Percentiles rank a stretch among this genome's conserved stretches.
phyloP scores from a whole-genome alignment of 805 yeast genomes.

The Ascoidea tarda region DNA sequence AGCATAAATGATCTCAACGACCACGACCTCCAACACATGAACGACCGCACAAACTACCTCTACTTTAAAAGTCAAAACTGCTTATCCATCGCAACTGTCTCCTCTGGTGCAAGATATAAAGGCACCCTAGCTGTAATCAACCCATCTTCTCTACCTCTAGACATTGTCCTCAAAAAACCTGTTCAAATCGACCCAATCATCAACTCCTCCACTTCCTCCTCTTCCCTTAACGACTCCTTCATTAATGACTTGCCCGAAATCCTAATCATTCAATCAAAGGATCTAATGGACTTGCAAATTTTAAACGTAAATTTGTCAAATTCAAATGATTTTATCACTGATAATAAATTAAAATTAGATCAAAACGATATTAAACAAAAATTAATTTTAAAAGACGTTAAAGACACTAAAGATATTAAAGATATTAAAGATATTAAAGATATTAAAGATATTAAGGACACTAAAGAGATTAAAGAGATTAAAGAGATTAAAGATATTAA shows the following conservation, averaged over 20 bases:
- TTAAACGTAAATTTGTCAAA: constrained; percentile 22
- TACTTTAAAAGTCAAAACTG: background rate
- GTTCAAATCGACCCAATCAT: background rate
- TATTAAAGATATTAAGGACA: too few species aligned
- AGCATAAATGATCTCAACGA: background rate
- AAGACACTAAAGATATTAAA: too few species aligned
- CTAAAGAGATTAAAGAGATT: too few species aligned
- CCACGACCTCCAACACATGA: background rate
- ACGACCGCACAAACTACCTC: background rate
- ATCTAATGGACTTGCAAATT: constrained; percentile 35
- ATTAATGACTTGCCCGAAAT: constrained; percentile 29
- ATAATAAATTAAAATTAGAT: too few species aligned
- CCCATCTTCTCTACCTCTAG: background rate
- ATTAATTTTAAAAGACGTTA: too few species aligned
- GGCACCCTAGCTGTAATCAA: background rate
- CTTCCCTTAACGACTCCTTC: background rate
- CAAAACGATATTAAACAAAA: too few species aligned
- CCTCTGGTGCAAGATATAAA: background rate
- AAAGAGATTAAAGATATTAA: too few species aligned
- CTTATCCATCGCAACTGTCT: background rate
- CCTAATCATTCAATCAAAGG: constrained; percentile 32
- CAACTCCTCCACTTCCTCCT: too few species aligned
- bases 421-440: too few species aligned
- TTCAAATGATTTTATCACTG: constrained; percentile 2
- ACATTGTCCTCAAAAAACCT: background rate